These are phyloP conservation scores for Eurotiales sp. DNA, from an alignment of 2,329 filamentous ascomycete genomes.

Conservation along the genomic window DNA sequence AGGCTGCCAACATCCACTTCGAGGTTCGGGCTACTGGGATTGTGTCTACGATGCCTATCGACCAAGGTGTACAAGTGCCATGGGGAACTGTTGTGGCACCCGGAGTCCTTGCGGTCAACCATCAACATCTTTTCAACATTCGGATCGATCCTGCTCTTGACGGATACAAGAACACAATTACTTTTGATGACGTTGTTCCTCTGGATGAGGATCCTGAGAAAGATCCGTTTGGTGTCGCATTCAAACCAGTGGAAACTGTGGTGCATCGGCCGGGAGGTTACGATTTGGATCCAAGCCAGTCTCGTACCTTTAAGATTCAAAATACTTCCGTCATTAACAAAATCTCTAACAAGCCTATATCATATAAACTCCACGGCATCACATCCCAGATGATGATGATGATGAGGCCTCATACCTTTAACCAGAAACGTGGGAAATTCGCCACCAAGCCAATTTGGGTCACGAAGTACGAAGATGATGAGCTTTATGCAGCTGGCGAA, in stretches of 20 bases:
- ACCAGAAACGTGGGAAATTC: slow-evolving; percentile 50
- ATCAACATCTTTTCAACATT: slow-evolving; percentile 66
- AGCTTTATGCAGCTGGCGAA: slow-evolving; percentile 48
- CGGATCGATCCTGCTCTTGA: slow-evolving; percentile 64
- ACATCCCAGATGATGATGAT: slow-evolving; percentile 54
- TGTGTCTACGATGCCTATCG: slow-evolving; percentile 59
- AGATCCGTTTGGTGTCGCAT: slow-evolving; percentile 62
- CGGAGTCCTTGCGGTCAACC: slow-evolving; percentile 64
- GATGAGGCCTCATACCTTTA: slow-evolving; percentile 48
- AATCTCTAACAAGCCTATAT: slow-evolving; percentile 40
- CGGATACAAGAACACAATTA: slow-evolving; percentile 50
- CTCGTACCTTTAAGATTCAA: slow-evolving; percentile 56
- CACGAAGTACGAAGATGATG: slow-evolving; percentile 47
- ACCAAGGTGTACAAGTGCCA: slow-evolving; percentile 43
- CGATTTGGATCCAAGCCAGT: slow-evolving; percentile 32
- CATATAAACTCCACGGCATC: slow-evolving; percentile 52
- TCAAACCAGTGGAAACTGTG: slow-evolving; percentile 50
- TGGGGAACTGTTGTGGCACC: slow-evolving; percentile 63
- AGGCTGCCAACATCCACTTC: slow-evolving; percentile 57
- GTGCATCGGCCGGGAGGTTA: slow-evolving; percentile 47
- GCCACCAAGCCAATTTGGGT: slow-evolving; percentile 52
- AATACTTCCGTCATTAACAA: slow-evolving; percentile 49
- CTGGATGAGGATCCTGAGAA: slow-evolving; percentile 56
- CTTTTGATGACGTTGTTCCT: slow-evolving; percentile 52
- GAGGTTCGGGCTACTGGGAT: slow-evolving; percentile 66